Evolutionary conservation across 805 yeast genomes (phyloP).

Genomic region (Lipomyces oligophaga): DNA sequence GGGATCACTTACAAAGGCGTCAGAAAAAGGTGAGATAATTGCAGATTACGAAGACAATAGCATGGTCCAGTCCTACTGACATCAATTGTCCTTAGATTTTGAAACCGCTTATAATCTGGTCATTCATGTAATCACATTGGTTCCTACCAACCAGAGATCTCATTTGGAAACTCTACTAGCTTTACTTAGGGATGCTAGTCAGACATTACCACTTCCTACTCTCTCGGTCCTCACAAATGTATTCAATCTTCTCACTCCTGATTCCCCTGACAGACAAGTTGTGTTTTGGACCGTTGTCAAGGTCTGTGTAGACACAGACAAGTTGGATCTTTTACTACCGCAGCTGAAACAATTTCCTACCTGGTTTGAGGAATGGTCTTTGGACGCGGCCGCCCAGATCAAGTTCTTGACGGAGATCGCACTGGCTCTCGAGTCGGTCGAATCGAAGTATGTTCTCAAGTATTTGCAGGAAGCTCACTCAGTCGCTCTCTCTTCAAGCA

Average conservation of each 20-base stretch:
- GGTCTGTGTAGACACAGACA: conserved; percentile 37
- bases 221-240: conserved; percentile 38
- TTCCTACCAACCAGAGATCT: conserved; percentile 35
- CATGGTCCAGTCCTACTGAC: too few species aligned
- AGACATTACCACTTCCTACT: conserved; percentile 10
- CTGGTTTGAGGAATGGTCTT: conserved; percentile 41
- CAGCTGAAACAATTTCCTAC: conserved; percentile 39
- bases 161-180: conserved; percentile 35
- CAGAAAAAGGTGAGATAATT: conserved; percentile 16
- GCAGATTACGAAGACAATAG: too few species aligned
- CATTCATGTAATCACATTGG: conserved; percentile 37
- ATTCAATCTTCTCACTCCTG: conserved; percentile 39
- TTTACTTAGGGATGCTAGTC: conserved; percentile 28
- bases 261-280: conserved; percentile 33
- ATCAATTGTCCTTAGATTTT: conserved; percentile 32
- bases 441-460: conserved; percentile 17
- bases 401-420: conserved; percentile 33
- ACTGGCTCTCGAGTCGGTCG: conserved; percentile 21
- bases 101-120: conserved; percentile 42
- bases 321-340: conserved; percentile 36
- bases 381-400: conserved; percentile 31
- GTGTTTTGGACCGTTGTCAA: conserved; percentile 38
- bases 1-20: conserved; percentile 12
- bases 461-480: conserved; percentile 31
- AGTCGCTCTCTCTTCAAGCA: conserved; percentile 21